These are phyloP conservation scores for Xerocomus brunneocitrinus DNA, from an alignment of 768 basidiomycete genomes.

Conservation along the genomic window DNA sequence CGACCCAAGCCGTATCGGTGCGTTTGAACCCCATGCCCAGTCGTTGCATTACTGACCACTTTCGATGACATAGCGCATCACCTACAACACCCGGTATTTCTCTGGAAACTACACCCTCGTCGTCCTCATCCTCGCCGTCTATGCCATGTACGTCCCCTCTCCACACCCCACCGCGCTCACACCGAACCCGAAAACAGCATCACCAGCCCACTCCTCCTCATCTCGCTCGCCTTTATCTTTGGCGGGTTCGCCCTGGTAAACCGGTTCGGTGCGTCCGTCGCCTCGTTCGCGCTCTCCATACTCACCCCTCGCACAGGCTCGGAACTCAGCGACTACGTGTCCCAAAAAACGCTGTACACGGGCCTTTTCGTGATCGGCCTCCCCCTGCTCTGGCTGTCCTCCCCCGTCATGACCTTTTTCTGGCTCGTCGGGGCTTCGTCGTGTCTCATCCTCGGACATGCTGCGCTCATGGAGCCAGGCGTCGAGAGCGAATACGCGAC, in stretches of 20 bases:
- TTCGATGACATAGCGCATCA: constrained; percentile 56
- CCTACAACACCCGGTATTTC: constrained; percentile 90
- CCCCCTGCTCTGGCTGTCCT: constrained; percentile 77
- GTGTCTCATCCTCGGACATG: constrained; percentile 82
- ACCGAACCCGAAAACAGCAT: constrained; percentile 41
- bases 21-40: not conserved
- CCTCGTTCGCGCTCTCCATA: not conserved
- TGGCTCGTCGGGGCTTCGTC: constrained; percentile 90
- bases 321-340: constrained; percentile 73
- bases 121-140: constrained; percentile 72
- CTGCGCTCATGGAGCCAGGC: constrained; percentile 87
- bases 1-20: constrained; percentile 75
- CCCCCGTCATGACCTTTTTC: constrained; percentile 81
- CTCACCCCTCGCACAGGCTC: constrained; percentile 45
- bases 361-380: constrained; percentile 89
- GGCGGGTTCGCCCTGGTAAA: constrained; percentile 90
- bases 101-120: constrained; percentile 89
- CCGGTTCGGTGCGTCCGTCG: constrained; percentile 62
- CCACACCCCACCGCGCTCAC: not conserved
- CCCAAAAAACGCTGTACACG: constrained; percentile 86
- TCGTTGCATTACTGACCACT: not conserved
- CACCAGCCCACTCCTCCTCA: constrained; percentile 75
- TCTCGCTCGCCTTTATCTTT: constrained; percentile 83
- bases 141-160: constrained; percentile 62
- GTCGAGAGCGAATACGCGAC: constrained; percentile 88